Conservation (phyloP, 1,284 basidiomycete genomes). For the Ceratobasidium papillatum region DNA sequence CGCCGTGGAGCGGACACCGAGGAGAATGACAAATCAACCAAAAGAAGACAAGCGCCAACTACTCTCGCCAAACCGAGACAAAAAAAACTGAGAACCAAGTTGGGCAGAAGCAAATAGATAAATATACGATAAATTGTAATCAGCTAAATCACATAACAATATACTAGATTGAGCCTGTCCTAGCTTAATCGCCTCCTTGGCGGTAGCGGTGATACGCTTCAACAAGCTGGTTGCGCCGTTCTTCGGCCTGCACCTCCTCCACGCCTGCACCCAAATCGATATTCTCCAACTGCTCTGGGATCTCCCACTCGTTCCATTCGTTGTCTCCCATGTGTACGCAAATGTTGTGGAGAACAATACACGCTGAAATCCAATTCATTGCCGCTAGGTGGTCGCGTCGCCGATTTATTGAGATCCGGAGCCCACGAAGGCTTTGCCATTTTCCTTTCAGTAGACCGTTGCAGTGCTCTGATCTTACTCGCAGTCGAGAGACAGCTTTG, state of each 20-base stretch:
- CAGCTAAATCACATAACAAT: no score
- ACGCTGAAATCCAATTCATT: slow-evolving; percentile 51
- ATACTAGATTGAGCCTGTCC: no score
- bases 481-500: slow-evolving; percentile 48
- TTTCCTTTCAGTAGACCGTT: slow-evolving; percentile 53
- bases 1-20: no score
- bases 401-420: slow-evolving; percentile 50
- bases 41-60: no score
- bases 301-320: background rate
- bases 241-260: background rate
- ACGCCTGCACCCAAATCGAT: no score
- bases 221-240: background rate
- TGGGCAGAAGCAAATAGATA: no score
- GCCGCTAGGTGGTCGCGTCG: slow-evolving; percentile 50
- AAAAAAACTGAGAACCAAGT: no score
- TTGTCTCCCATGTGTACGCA: background rate
- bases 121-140: no score
- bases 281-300: no score
- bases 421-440: slow-evolving; percentile 52
- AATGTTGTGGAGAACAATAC: slow-evolving; percentile 49
- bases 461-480: slow-evolving; percentile 53
- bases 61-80: no score
- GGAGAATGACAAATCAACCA: no score
- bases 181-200: no score
- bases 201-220: background rate